Evolutionary conservation across 352 stramenopile genomes (phyloP).

Genomic region (Peronospora belbahrii): DNA sequence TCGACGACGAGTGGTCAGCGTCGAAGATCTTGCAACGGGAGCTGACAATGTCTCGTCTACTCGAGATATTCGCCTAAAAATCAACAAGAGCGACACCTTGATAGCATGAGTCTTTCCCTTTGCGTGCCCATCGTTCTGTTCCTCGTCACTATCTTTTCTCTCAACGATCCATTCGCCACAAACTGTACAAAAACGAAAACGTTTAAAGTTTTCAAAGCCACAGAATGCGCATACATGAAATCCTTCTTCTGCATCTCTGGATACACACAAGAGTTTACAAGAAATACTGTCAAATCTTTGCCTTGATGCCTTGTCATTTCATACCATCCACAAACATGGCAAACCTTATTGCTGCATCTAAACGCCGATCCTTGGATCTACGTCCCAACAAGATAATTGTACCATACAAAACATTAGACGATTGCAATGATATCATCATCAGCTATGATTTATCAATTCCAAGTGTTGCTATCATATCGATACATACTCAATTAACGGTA

Average conservation of each 20-base stretch:
- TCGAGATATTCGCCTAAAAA: constrained; percentile 4
- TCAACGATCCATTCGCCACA: constrained; percentile 17
- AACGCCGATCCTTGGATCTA: constrained; percentile 16
- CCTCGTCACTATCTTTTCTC: no score
- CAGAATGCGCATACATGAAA: constrained; percentile 24
- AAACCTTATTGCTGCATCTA: constrained; percentile 24
- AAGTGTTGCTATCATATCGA: no score
- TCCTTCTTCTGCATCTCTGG: constrained; percentile 23
- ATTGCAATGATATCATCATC: no score
- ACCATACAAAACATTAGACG: no score
- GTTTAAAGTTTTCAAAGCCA: constrained; percentile 40
- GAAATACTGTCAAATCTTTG: no score
- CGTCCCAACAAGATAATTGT: no score
- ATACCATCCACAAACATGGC: no score
- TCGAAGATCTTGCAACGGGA: not conserved
- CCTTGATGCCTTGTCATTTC: no score
- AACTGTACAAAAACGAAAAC: constrained; percentile 20
- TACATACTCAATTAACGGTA: no score
- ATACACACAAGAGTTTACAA: no score
- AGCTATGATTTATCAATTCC: no score
- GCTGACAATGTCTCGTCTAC: not conserved
- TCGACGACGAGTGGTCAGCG: not conserved
- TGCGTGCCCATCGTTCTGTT: not conserved
- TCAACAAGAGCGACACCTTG: not conserved
- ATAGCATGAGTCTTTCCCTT: no score